These are phyloP conservation scores for Pleurostoma richardsiae DNA, from an alignment of 2,329 filamentous ascomycete genomes.

Conservation along the genomic window DNA sequence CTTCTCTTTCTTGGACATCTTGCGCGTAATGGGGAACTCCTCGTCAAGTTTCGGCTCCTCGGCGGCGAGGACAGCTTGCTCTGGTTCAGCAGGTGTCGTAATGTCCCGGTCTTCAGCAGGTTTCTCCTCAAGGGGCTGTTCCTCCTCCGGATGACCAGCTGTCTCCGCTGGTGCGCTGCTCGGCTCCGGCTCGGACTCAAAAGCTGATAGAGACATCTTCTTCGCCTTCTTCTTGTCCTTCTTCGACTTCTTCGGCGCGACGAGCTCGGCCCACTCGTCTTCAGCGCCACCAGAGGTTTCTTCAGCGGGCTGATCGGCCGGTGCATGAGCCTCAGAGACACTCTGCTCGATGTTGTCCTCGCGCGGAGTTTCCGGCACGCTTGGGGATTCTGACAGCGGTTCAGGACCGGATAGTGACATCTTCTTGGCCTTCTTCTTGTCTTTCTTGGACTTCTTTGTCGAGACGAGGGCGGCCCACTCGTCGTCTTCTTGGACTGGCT, in stretches of 20 bases:
- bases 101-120: background rate
- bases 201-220: constrained; percentile 2
- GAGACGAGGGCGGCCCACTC: too few relatives aligned
- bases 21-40: background rate
- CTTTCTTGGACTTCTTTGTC: constrained; percentile 8
- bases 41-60: background rate
- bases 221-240: constrained; percentile 13
- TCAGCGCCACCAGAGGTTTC: background rate
- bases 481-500: too few relatives aligned
- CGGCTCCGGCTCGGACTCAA: background rate
- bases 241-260: constrained; percentile 21
- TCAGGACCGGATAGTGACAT: background rate
- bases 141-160: background rate
- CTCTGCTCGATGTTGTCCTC: too few relatives aligned
- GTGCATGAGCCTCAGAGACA: background rate
- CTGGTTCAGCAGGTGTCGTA: background rate
- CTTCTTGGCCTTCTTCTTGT: constrained; percentile 19
- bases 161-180: background rate
- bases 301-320: constrained; percentile 1
- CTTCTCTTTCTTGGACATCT: background rate
- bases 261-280: constrained; percentile 13
- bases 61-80: background rate
- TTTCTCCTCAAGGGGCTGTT: background rate
- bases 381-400: too few relatives aligned
- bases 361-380: too few relatives aligned